phyloP scores from a whole-genome alignment of 768 basidiomycete genomes.

The Lactifluus piperatus region DNA sequence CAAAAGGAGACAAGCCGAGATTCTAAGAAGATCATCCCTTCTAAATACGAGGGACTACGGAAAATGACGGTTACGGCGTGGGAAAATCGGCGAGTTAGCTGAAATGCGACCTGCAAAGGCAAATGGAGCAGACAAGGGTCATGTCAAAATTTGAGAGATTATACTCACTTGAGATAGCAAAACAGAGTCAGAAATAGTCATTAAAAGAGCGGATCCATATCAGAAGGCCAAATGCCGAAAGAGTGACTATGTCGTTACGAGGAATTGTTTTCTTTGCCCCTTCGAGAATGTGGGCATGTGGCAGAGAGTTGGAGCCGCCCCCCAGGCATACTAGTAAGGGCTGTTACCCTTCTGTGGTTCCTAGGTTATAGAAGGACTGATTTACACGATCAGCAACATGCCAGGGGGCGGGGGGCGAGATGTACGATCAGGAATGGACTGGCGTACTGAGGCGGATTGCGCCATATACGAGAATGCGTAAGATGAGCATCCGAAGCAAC shows the following conservation, averaged over 20 bases:
- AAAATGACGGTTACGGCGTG: not conserved
- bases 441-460: not conserved
- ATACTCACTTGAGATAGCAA: not conserved
- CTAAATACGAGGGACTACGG: too few relatives aligned
- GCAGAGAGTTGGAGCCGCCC: slow-evolving; percentile 1
- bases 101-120: not conserved
- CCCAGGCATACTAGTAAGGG: not conserved
- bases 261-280: not conserved
- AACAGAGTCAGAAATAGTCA: not conserved
- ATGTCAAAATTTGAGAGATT: not conserved
- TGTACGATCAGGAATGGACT: not conserved
- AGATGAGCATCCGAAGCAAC: not conserved
- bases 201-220: not conserved
- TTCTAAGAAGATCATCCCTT: not conserved
- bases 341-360: not conserved
- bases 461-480: not conserved
- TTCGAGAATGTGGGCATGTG: slow-evolving; percentile 8
- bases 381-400: not conserved
- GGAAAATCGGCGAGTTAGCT: not conserved
- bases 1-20: not conserved
- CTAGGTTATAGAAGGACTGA: slow-evolving; percentile 1
- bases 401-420: not conserved
- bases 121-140: not conserved
- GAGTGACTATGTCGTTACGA: not conserved
- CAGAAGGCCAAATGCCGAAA: not conserved